Evolutionary conservation across 2,329 filamentous ascomycete genomes (phyloP).

Genomic region (Calonectria ilicicola): DNA sequence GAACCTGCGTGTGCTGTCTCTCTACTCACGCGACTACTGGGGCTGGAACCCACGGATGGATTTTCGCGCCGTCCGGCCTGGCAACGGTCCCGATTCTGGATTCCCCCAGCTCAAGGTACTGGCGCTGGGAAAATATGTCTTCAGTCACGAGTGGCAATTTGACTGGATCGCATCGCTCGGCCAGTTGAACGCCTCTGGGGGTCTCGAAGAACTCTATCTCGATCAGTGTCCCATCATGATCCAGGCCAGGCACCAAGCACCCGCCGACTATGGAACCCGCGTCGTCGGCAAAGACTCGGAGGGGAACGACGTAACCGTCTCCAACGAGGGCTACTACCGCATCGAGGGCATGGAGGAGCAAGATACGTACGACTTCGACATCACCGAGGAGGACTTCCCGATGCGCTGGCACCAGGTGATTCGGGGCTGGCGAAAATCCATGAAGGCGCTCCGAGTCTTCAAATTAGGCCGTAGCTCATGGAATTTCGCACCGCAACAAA

Average conservation of each 20-base stretch:
- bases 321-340: constrained; percentile 15
- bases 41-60: constrained; percentile 54
- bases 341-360: constrained; percentile 5
- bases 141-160: constrained; percentile 57
- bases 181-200: constrained; percentile 36
- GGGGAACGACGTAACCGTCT: background rate
- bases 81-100: constrained; percentile 1
- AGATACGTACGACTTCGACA: background rate
- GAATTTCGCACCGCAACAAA: background rate
- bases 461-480: constrained; percentile 13
- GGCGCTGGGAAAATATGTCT: constrained; percentile 52
- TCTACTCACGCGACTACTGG: constrained; percentile 51
- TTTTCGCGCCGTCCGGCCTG: constrained; percentile 42
- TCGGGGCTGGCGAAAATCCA: background rate
- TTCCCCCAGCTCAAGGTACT: constrained; percentile 53
- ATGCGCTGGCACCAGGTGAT: constrained; percentile 20
- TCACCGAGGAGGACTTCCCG: background rate
- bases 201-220: constrained; percentile 55
- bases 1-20: constrained; percentile 50
- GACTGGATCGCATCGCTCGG: constrained; percentile 57
- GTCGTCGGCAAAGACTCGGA: background rate
- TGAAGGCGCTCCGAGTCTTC: constrained; percentile 20
- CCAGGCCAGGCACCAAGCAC: constrained; percentile 18
- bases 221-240: constrained; percentile 54
- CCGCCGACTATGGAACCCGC: background rate